Base-by-base conservation (phyloP, 805 yeast genomes). In the Saccharomyces jurei region DNA sequence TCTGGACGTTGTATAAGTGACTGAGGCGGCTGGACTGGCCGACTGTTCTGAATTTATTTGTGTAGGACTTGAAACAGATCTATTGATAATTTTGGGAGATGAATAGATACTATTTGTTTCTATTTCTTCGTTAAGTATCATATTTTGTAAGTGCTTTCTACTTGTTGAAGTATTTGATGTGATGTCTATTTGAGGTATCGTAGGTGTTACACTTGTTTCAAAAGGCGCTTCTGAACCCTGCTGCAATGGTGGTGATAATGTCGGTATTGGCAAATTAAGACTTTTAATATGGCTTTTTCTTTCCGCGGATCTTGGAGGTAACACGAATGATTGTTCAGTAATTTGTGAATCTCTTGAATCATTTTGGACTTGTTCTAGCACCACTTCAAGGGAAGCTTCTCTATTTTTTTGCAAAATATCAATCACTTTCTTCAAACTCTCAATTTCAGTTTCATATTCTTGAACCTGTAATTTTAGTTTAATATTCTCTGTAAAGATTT, bases 271-370 rank as follows among this genome's bases (percentile, higher is more conserved):
- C 21, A 60, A 54, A 22, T 51, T 50, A 44, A 59, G 41, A 49
- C 63, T 61, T 27, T 64, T 66, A 8, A 57, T 51, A 30, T 63
- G 58, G 22, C 51, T 58, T 46, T 57, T 58, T 51, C 77, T 69
- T 30, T 74, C 73, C 0, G 72, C 71, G 0, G 78, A 74, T 53
- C 78, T 65, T 31, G 76, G 74, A 8, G 78, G 78, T 17, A 68
- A 60, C 4, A 56, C 59, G 5, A 68, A 46, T 26, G 51, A 56
- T 46, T 54, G 60, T 51, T 51, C 49, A 21, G 36, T 26, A 28
- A 9, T 46, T 11, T 54, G 50, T 1, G 53, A 22, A 4, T 41
- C 36, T 22, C 17, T 9, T 6, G 51, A 14, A 4, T 48, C 49
- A 6, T 41, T 25, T 11, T 48, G 44, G 1, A 47, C 48, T 47